Evolutionary conservation across 345 rosid species (phyloP), one percentile per base, ranked within the genome.

Genomic region (Triadica sebifera): DNA sequence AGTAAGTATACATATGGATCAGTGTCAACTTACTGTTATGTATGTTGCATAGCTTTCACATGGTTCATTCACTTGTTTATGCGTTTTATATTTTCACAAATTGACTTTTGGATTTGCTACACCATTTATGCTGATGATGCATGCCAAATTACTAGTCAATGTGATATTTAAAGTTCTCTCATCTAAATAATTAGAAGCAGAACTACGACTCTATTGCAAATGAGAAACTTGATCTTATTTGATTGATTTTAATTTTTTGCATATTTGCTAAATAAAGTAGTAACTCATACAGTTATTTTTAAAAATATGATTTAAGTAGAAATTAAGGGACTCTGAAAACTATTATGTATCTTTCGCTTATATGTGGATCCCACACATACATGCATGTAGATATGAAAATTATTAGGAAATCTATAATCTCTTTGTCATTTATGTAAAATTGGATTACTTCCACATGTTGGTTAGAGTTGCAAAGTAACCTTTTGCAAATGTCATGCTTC

Each of bases 401-500:
- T n/a, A n/a, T n/a, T n/a, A n/a, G n/a, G 47, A 53, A 74, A 46
- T 74, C 16, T 37, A 52, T 39, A 11, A 67, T 38, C 47, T 67
- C 16, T n/a, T n/a, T 29, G 34, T 77, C 60, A 25, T 55, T 55
- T 55, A 55, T 62, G 67, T 37, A 17, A 62, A 37, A 38, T 52
- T 19, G 29, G 71, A 57, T 49, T 57, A 69, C 43, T 58, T 71
- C 49, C 58, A 46, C 45, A 17, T 52, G 25, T 24, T n/a, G n/a
- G n/a, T n/a, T n/a, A n/a, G n/a, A n/a, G n/a, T n/a, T n/a, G n/a
- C n/a, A n/a, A 65, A n/a, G n/a, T n/a, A n/a, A n/a, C n/a, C n/a
- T n/a, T n/a, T n/a, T n/a, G n/a, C n/a, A n/a, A n/a, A n/a, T n/a
- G n/a, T n/a, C n/a, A n/a, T n/a, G n/a, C n/a, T n/a, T n/a, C n/a